phyloP scores from a whole-genome alignment of 768 basidiomycete species.

The Serendipita indica region DNA sequence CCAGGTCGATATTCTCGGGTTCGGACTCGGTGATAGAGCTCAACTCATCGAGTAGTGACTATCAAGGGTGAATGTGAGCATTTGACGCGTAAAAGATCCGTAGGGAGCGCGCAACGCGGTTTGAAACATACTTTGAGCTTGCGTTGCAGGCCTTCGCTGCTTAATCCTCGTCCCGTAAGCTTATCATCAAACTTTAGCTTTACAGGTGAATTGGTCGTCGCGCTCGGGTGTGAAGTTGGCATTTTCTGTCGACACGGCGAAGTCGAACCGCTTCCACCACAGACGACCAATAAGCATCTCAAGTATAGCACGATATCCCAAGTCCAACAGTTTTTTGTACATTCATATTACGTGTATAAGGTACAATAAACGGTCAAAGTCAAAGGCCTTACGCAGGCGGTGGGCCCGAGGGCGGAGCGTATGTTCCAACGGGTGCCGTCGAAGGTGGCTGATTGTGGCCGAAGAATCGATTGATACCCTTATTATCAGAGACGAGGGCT shows the following conservation, averaged over 20 bases:
- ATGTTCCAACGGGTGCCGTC: not conserved
- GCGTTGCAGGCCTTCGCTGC: constrained; percentile 72
- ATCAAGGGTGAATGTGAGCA: not conserved
- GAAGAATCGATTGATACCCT: too few relatives aligned
- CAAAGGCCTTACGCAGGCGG: not conserved
- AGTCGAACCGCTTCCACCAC: too few relatives aligned
- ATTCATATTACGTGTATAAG: too few relatives aligned
- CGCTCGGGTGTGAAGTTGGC: not conserved
- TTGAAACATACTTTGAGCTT: constrained; percentile 46
- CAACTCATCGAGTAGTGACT: not conserved
- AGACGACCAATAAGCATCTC: too few relatives aligned
- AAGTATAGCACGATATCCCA: too few relatives aligned
- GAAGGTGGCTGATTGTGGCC: not conserved
- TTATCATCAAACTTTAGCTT: constrained; percentile 58
- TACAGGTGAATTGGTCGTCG: not conserved
- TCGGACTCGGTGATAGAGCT: constrained; percentile 51
- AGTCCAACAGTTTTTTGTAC: too few relatives aligned
- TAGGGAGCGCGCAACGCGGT: too few relatives aligned
- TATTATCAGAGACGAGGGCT: too few relatives aligned
- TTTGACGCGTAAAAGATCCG: not conserved
- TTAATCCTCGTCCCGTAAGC: constrained; percentile 57
- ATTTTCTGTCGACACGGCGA: constrained; percentile 2
- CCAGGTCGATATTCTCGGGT: constrained; percentile 69
- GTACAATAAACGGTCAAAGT: too few relatives aligned
- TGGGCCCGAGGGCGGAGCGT: not conserved